phyloP scores from a whole-genome alignment of 495 filamentous ascomycete genomes.

The Tuber magnatum region DNA sequence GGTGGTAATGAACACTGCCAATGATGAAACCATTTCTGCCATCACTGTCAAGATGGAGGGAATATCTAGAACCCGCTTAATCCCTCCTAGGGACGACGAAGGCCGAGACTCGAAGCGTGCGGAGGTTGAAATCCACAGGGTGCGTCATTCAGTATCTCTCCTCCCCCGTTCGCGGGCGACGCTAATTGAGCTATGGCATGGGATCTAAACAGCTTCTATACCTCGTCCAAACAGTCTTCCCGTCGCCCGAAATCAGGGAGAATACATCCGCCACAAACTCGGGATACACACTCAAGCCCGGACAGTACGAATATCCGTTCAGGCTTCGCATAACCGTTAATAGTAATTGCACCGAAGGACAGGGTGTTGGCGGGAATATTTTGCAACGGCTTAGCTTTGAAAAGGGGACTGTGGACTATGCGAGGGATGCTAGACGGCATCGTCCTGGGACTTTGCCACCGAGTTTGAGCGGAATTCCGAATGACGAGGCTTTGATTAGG shows the following conservation, averaged over 20 bases:
- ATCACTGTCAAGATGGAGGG: slow-evolving; percentile 93
- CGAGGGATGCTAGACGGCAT: slow-evolving; percentile 55
- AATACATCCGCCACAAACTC: slow-evolving; percentile 43
- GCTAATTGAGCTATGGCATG: slow-evolving; percentile 11
- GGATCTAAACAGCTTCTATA: slow-evolving; percentile 54
- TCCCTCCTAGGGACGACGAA: slow-evolving; percentile 35
- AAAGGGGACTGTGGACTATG: slow-evolving; percentile 40
- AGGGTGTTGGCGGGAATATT: slow-evolving; percentile 15
- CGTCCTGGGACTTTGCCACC: slow-evolving; percentile 83
- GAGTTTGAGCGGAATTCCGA: slow-evolving; percentile 70
- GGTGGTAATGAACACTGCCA: slow-evolving; percentile 59
- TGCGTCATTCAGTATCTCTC: slow-evolving; percentile 38
- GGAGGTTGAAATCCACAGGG: slow-evolving; percentile 72
- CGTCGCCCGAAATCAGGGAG: slow-evolving; percentile 50
- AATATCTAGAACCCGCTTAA: slow-evolving; percentile 43
- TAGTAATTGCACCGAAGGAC: slow-evolving; percentile 57
- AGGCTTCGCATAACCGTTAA: slow-evolving; percentile 91
- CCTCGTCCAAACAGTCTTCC: slow-evolving; percentile 58
- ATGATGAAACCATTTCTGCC: slow-evolving; percentile 60
- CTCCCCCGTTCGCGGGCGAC: neutral
- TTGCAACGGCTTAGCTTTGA: slow-evolving; percentile 37
- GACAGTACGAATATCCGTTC: slow-evolving; percentile 83
- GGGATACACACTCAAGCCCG: slow-evolving; percentile 61
- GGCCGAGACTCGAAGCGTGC: slow-evolving; percentile 50
- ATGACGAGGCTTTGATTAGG: slow-evolving; percentile 70